Base-by-base conservation (phyloP, 208 protist species). In the Angomonas ambiguus region DNA sequence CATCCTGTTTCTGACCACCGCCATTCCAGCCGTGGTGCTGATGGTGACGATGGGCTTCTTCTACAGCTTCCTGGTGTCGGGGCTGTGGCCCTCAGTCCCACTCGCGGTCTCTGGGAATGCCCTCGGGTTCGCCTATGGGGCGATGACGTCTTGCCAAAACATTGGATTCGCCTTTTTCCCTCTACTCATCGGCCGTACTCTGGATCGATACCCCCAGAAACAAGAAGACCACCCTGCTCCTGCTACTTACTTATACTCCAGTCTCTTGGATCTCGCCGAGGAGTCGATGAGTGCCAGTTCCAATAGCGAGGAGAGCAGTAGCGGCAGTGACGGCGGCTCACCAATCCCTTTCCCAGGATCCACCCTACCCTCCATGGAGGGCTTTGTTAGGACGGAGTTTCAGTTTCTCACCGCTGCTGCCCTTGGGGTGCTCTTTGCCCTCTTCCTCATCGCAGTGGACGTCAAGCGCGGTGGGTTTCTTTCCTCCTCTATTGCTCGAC, bases 61-160 rank as follows among this genome's bases (percentile, higher is more conserved):
- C 71, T 96, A 93, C 78, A 90, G 89, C 73, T 90, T 94, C 62
- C 80, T 93, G 25, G 90, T 88, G 13, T 85, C 91, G 16, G 81
- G 83, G 25, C 74, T 97, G 45, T 97, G 94, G 88, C 91, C 94
- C 0, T 85, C 89, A 2, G 69, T 97, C 56, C 82, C 90, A 2
- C 90, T 75, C 73, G 77, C 77, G 2, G 83, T 97, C 8, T 67
- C 67, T 0, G 76, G 79, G 56, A 80, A 92, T 51, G 64, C 88
- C 22, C 76, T 94, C 6, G 90, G 87, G 13, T 74, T 95, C 3
- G 82, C 94, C 16, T 97, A 95, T 56, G 94, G 94, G 32, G 70
- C 87, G 48, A 97, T 97, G 91, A 97, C 91, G 5, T 80, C 90
- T 6, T 68, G 94, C 27, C 90, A 96, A 69, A 97, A 97, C 63